Percentiles rank a stretch among this genome's conserved stretches.
phyloP scores from a whole-genome alignment of 2,329 filamentous ascomycete species.

The Hypoxylon sp. region DNA sequence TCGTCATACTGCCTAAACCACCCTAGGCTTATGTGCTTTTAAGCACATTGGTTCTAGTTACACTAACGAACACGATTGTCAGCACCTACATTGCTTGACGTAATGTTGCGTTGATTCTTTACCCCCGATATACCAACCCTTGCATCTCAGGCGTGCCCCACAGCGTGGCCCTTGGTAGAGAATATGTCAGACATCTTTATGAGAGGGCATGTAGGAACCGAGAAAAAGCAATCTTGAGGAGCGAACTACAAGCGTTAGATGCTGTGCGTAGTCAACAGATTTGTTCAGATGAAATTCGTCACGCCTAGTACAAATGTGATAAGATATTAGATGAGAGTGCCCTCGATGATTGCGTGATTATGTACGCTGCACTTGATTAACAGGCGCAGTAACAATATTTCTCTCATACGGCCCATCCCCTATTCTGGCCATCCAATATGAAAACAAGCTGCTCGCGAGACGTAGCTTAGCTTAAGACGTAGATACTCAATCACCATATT shows the following conservation, averaged over 20 bases:
- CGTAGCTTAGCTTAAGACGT: background rate
- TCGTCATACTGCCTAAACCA: constrained; percentile 12
- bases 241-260: constrained; percentile 28
- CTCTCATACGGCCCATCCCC: background rate
- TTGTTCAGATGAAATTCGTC: constrained; percentile 18
- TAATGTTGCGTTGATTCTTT: constrained; percentile 21
- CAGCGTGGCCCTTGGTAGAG: constrained; percentile 24
- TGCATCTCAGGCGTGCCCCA: constrained; percentile 20
- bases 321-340: constrained; percentile 21
- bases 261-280: constrained; percentile 38
- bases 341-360: constrained; percentile 3
- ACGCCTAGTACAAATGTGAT: constrained; percentile 32
- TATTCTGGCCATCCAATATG: background rate
- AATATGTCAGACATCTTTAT: constrained; percentile 17
- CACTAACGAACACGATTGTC: constrained; percentile 12
- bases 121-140: constrained; percentile 18
- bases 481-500: background rate
- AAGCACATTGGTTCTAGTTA: constrained; percentile 21
- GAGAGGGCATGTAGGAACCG: constrained; percentile 25
- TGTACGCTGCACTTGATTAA: background rate
- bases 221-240: constrained; percentile 18
- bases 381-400: background rate
- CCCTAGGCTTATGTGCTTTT: constrained; percentile 15
- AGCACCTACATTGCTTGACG: constrained; percentile 27
- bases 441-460: background rate